Conservation (phyloP, 768 basidiomycete species). For the Macrolepiota albuminosa region DNA sequence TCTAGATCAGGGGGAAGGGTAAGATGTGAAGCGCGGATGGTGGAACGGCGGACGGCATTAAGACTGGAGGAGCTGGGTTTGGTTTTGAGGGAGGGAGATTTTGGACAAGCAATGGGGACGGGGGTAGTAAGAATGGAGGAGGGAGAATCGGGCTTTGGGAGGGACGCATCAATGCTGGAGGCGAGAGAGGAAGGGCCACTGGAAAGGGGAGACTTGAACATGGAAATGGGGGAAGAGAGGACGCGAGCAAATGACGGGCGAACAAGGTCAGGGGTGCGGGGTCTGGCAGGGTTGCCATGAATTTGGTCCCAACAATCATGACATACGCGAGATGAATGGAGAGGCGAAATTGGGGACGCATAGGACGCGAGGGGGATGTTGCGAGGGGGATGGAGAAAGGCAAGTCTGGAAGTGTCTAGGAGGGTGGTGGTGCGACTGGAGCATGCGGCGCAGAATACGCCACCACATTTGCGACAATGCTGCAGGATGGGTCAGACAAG, state of each 20-base stretch:
- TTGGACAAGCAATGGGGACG: conserved; percentile 21
- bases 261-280: conserved; percentile 32
- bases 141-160: conserved; percentile 16
- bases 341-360: conserved; percentile 56
- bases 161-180: conserved; percentile 15
- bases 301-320: conserved; percentile 76
- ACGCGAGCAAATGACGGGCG: conserved; percentile 31
- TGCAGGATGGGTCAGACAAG: conserved; percentile 25
- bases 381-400: conserved; percentile 68
- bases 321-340: conserved; percentile 61
- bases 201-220: conserved; percentile 32
- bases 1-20: conserved; percentile 37
- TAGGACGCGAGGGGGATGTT: conserved; percentile 54
- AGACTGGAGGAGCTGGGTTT: conserved; percentile 31
- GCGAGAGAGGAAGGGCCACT: conserved; percentile 30
- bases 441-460: conserved; percentile 67
- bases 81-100: conserved; percentile 26
- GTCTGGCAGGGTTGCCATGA: conserved; percentile 48
- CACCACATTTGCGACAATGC: conserved; percentile 86
- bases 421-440: conserved; percentile 55
- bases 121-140: conserved; percentile 16
- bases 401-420: conserved; percentile 67
- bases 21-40: conserved; percentile 29
- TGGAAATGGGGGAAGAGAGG: conserved; percentile 34
- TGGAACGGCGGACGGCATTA: conserved; percentile 25